Evolutionary conservation across 1,284 basidiomycete species (phyloP).

Genomic region (Filobasidium uniguttulatum): DNA sequence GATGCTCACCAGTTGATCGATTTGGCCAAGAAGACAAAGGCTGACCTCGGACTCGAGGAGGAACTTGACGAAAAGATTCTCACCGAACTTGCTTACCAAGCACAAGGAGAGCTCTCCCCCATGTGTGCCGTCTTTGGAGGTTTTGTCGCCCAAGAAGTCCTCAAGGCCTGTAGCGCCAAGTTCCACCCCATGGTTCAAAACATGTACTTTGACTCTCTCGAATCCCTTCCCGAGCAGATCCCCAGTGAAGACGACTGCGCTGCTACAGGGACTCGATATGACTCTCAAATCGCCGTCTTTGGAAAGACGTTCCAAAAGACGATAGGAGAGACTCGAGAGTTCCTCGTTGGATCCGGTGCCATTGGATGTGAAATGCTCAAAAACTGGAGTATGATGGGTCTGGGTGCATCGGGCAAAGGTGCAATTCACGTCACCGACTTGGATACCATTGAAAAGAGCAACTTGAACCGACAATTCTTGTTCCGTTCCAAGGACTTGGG

Average conservation of each 20-base stretch:
- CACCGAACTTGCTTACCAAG: slow-evolving; percentile 80
- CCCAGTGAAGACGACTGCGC: slow-evolving; percentile 78
- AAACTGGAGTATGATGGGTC: slow-evolving; percentile 99
- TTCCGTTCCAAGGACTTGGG: slow-evolving; percentile 96
- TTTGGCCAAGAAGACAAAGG: slow-evolving; percentile 59
- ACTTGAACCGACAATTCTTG: slow-evolving; percentile 95
- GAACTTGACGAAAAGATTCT: slow-evolving; percentile 65
- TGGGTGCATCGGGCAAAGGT: slow-evolving; percentile 68
- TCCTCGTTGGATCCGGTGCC: slow-evolving; percentile 94
- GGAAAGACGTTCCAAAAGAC: slow-evolving; percentile 86
- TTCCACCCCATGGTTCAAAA: slow-evolving; percentile 95
- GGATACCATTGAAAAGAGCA: slow-evolving; percentile 99
- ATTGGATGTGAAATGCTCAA: slow-evolving; percentile 99
- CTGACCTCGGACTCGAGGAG: slow-evolving; percentile 44
- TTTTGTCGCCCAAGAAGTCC: slow-evolving; percentile 93
- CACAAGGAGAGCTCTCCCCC: slow-evolving; percentile 81
- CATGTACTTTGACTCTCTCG: slow-evolving; percentile 95
- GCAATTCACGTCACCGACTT: slow-evolving; percentile 90
- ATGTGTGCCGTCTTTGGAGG: slow-evolving; percentile 90
- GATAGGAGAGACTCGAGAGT: slow-evolving; percentile 80
- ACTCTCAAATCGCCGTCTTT: slow-evolving; percentile 91
- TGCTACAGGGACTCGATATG: slow-evolving; percentile 73
- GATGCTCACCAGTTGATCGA: slow-evolving; percentile 63
- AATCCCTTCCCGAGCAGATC: slow-evolving; percentile 64
- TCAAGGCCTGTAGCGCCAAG: slow-evolving; percentile 96